Evolutionary conservation across 257 asterid genomes (phyloP), one percentile per base, ranked within the genome.

Genomic region (Fraxinus excelsior): DNA sequence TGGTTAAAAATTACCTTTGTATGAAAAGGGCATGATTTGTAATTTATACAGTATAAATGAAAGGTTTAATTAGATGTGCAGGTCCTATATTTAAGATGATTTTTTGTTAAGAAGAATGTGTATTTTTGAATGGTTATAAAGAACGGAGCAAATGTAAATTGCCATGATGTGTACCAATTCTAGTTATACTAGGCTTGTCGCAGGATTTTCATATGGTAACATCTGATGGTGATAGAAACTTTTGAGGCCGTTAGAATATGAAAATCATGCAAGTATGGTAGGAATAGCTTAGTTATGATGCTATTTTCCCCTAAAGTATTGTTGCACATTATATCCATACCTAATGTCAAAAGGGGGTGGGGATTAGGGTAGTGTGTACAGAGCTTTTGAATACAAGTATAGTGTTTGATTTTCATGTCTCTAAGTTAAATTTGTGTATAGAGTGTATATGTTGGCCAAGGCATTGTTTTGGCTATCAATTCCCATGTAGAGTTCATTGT

Each of bases 91-190:
- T n/a, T 58, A 58, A 58, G 67, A 31, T 2, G 12, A 4, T 9
- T n/a, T 58, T 23, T 58, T 21, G 14, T 23, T 21, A 9, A 58
- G 67, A 58, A 7, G 31, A 21, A 21, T 6, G 23, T 49, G 67
- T 58, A 21, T 58, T 58, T 23, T 58, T 58, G 31, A 21, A 21
- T 58, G 29, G 12, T 21, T 21, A 58, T 58, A 23, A 21, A n/a
- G 28, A 23, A 58, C 31, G 3, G 2, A 58, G 67, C 67, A 58
- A 23, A 58, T 58, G 31, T 23, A n/a, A 23, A 58, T 23, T 58
- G 67, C 67, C 31, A 58, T 58, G 26, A 58, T 58, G 14, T 58
- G 67, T 58, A 58, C 31, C 67, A 58, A 58, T n/a, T 58, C 31
- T 58, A 23, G 67, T 58, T 21, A 2, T 37, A 37, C 10, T 0